These are phyloP conservation scores for Ceratopteris richardii DNA, from an alignment of 75 land plant species.

Conservation along the genomic window DNA sequence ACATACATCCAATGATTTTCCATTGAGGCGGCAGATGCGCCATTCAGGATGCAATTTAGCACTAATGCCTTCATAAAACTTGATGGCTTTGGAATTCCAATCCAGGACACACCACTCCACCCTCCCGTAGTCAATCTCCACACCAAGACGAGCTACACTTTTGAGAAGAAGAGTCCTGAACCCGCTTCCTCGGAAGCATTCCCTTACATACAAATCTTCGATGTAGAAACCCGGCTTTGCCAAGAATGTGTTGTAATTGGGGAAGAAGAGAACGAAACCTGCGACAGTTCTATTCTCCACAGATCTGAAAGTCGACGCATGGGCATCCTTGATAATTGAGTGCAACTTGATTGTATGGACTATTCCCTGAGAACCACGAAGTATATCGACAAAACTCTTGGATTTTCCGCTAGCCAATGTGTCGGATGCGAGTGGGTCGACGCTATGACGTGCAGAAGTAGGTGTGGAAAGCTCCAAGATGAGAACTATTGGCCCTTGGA, in stretches of 20 bases:
- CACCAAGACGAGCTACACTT: conserved; percentile 69
- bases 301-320: conserved; percentile 25
- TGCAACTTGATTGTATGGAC: conserved; percentile 12
- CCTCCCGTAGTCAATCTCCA: conserved; percentile 60
- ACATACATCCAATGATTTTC: conserved; percentile 45
- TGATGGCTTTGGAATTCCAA: conserved; percentile 91
- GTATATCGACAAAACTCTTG: too few relatives aligned
- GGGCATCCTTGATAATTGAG: conserved; percentile 36
- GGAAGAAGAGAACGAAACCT: conserved; percentile 87
- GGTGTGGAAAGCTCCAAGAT: conserved; percentile 51
- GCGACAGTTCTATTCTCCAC: conserved; percentile 28
- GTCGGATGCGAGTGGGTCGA: not conserved
- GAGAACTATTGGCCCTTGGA: conserved; percentile 47
- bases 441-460: too few relatives aligned
- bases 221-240: conserved; percentile 83
- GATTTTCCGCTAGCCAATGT: too few relatives aligned
- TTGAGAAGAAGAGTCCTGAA: conserved; percentile 60
- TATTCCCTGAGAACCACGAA: too few relatives aligned
- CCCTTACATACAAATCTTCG: conserved; percentile 85
- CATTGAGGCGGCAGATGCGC: conserved; percentile 70
- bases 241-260: conserved; percentile 86
- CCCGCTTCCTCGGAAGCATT: conserved; percentile 71
- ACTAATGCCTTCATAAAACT: conserved; percentile 76
- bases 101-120: conserved; percentile 97
- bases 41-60: conserved; percentile 60